Conservation (phyloP, 805 yeast species). For the Kazachstania kunashirensis region DNA sequence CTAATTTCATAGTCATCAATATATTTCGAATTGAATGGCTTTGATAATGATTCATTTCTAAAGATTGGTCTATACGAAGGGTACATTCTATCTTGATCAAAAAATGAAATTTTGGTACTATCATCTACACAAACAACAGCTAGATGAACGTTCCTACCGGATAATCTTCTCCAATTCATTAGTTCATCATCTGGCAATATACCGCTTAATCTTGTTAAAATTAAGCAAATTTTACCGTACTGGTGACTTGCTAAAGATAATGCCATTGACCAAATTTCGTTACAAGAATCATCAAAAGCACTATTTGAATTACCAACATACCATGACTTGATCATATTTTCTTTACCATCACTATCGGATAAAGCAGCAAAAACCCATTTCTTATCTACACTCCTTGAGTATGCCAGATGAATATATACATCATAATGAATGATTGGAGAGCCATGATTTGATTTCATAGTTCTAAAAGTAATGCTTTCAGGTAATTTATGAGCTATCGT, state of each 20-base stretch:
- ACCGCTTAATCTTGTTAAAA: constrained; percentile 61
- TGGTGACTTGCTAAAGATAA: constrained; percentile 33
- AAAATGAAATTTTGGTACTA: constrained; percentile 39
- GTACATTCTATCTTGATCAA: constrained; percentile 26
- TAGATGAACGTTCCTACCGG: constrained; percentile 49
- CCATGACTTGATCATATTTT: constrained; percentile 59
- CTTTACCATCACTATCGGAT: constrained; percentile 74
- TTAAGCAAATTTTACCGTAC: constrained; percentile 47
- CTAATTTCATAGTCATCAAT: constrained; percentile 32
- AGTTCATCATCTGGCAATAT: constrained; percentile 75
- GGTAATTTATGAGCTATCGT: constrained; percentile 36
- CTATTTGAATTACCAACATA: constrained; percentile 32
- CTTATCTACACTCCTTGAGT: constrained; percentile 69
- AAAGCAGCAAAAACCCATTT: constrained; percentile 83
- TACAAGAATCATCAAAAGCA: constrained; percentile 47
- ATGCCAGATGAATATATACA: constrained; percentile 73
- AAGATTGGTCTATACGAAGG: constrained; percentile 30
- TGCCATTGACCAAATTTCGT: constrained; percentile 58
- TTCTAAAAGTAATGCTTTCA: constrained; percentile 34
- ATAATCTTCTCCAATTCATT: constrained; percentile 66
- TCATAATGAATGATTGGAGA: constrained; percentile 36
- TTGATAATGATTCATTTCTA: constrained; percentile 17
- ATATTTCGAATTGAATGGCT: constrained; percentile 9
- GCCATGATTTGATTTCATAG: constrained; percentile 28
- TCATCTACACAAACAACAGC: constrained; percentile 62